Evolutionary conservation across 2,329 filamentous ascomycete species (phyloP), one percentile per base, ranked within the genome.

Genomic region (Aschersonia sp.): DNA sequence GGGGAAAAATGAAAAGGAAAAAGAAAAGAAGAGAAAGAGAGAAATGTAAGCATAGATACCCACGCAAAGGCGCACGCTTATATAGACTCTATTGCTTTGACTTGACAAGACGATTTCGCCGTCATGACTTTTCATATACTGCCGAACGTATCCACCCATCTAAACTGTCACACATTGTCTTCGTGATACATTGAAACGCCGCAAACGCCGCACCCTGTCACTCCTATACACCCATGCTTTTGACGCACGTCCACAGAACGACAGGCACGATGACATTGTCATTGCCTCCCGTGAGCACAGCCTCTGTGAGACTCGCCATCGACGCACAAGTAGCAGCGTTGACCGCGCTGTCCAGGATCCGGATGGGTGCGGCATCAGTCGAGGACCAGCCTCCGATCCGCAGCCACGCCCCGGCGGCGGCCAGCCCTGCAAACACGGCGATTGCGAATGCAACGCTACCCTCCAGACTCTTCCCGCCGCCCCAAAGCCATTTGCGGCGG

Each of bases 201-300:
- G 35, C 12, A 22, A 41, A 37, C 32, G 32, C 32, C 32, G 40
- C n/a, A 4, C 11, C 6, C 3, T 22, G n/a, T 5, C 14, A 35
- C 35, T 14, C 14, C 12, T 66, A 82, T 53, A 82, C 59, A 48
- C 74, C 74, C 50, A 90, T 64, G 22, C 86, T 87, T 65, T 90
- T 84, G 40, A 95, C 88, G 57, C 94, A 81, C 50, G 89, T 76
- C 92, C 92, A 98, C 51, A 98, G 67, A 45, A 94, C 81, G 49
- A 98, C 79, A 4, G 92, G 92, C 53, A 97, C 90, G 53, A 97
- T 83, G 14, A 98, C 92, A 70, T 98, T 98, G 71, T 98, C 92
- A 64, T 98, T 98, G 32, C 90, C 92, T 2, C 92, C 92, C 11
- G 92, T 97, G 53, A 98, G 68, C 44, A 95, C 90, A 30, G 92